phyloP scores from a whole-genome alignment of 352 stramenopile genomes.

The Phytophthora vignae region DNA sequence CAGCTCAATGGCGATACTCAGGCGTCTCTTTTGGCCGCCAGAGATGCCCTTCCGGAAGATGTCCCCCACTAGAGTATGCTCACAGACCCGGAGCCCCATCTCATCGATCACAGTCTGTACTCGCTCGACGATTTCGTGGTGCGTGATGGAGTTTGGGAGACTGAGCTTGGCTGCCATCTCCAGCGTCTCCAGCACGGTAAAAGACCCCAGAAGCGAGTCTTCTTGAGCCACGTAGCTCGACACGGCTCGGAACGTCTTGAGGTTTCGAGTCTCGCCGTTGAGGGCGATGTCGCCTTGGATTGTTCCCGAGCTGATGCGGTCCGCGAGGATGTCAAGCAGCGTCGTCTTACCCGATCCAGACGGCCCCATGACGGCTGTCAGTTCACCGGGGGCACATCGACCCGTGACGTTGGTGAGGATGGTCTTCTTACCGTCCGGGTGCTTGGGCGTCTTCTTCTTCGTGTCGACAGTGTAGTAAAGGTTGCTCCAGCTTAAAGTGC shows the following conservation, averaged over 20 bases:
- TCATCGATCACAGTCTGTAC: conserved; percentile 70
- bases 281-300: conserved; percentile 53
- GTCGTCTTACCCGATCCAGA: conserved; percentile 70
- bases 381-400: conserved; percentile 56
- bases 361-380: conserved; percentile 72
- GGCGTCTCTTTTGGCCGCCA: conserved; percentile 89
- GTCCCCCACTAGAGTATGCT: conserved; percentile 74
- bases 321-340: conserved; percentile 68
- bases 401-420: conserved; percentile 72
- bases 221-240: conserved; percentile 71
- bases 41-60: conserved; percentile 88
- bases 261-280: conserved; percentile 48
- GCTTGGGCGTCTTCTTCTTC: conserved; percentile 27
- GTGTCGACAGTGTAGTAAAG: conserved; percentile 33
- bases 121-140: conserved; percentile 45
- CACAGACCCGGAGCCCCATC: conserved; percentile 66
- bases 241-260: conserved; percentile 48
- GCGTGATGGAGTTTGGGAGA: conserved; percentile 45
- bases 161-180: conserved; percentile 65
- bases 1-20: conserved; percentile 95
- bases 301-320: conserved; percentile 43
- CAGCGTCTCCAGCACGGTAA: conserved; percentile 73
- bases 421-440: conserved; percentile 42
- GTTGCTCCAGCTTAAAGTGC: conserved; percentile 28
- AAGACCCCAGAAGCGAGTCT: conserved; percentile 61